These are phyloP conservation scores for Penicillium silybi DNA, from an alignment of 495 filamentous ascomycete genomes.

Conservation along the genomic window DNA sequence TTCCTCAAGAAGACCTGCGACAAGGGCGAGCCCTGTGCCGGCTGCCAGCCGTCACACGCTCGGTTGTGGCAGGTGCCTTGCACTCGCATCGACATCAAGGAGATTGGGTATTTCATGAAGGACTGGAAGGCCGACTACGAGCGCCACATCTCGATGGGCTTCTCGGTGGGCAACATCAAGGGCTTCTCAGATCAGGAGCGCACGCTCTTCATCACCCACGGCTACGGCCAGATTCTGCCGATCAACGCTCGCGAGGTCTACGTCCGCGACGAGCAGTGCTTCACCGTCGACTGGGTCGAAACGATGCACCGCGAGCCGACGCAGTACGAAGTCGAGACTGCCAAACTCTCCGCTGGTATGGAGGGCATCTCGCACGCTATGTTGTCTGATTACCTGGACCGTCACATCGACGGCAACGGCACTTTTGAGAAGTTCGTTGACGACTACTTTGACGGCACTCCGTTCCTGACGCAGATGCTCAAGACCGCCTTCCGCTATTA, in stretches of 20 bases:
- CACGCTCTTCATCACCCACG: slow-evolving; percentile 78
- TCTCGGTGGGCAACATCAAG: slow-evolving; percentile 90
- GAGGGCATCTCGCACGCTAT: slow-evolving; percentile 74
- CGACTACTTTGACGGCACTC: slow-evolving; percentile 89
- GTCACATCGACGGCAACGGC: slow-evolving; percentile 76
- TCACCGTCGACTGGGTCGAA: slow-evolving; percentile 88
- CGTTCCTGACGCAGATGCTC: slow-evolving; percentile 87
- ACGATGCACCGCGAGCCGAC: slow-evolving; percentile 65
- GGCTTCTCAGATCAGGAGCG: slow-evolving; percentile 80
- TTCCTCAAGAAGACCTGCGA: slow-evolving; percentile 98
- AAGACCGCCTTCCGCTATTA: slow-evolving; percentile 92
- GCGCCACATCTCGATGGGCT: slow-evolving; percentile 77
- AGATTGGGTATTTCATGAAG: slow-evolving; percentile 96
- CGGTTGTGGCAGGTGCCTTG: slow-evolving; percentile 93
- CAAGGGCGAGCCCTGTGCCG: slow-evolving; percentile 88
- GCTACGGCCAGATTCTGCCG: slow-evolving; percentile 82
- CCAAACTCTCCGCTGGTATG: slow-evolving; percentile 76
- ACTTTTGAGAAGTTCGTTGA: slow-evolving; percentile 86
- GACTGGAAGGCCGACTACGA: slow-evolving; percentile 96
- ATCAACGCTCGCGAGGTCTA: slow-evolving; percentile 88
- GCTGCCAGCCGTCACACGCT: slow-evolving; percentile 88
- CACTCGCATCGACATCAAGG: slow-evolving; percentile 94
- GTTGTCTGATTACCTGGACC: slow-evolving; percentile 84
- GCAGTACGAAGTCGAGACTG: slow-evolving; percentile 78
- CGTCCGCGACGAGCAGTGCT: slow-evolving; percentile 87